Evolutionary conservation across 352 stramenopile species (phyloP), one percentile per base, ranked within the genome.

Genomic region (Globisporangium cederbergense): DNA sequence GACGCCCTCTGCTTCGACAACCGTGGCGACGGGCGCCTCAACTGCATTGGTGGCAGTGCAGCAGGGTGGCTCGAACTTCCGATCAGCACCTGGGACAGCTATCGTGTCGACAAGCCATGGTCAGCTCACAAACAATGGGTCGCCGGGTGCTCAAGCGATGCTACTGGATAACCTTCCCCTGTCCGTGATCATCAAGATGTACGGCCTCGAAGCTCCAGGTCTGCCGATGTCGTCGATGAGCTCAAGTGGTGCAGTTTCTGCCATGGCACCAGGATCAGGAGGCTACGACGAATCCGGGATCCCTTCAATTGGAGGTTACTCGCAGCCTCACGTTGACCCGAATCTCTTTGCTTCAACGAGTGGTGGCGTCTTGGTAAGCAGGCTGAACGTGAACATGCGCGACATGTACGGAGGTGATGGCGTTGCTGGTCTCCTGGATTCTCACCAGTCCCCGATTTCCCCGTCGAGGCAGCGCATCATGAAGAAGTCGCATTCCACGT

Each of bases 121-220:
- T 7, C 59, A 61, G 22, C 25, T 63, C 28, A 11, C 56, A 30
- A 32, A 30, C 16, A 63, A 16, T 14, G 71, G 66, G 3, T 63
- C 71, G 22, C 65, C 73, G 13, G 42, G 43, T 20, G 25, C 58
- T 13, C 30, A 45, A 32, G 25, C 56, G 7, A 45, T 58, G 25
- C 75, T 86, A 8, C 66, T 93, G 50, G 87, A 94, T 45, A 93
- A 87, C 43, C 58, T 96, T 10, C 90, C 85, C 0, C 66, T 94
- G 16, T 82, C 82, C 1, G 67, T 90, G 8, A 86, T 96, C 25
- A 78, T 91, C 46, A 88, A 88, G 43, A 91, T 94, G 81, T 96
- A 96, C 58, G 88, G 85, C 10, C 75, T 96, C 1, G 80, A 90
- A 38, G 77, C 85, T 13, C 84, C 84, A 38, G 90, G 83, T 43